phyloP scores from a whole-genome alignment of 345 rosid species.

The Nephelium lappaceum region DNA sequence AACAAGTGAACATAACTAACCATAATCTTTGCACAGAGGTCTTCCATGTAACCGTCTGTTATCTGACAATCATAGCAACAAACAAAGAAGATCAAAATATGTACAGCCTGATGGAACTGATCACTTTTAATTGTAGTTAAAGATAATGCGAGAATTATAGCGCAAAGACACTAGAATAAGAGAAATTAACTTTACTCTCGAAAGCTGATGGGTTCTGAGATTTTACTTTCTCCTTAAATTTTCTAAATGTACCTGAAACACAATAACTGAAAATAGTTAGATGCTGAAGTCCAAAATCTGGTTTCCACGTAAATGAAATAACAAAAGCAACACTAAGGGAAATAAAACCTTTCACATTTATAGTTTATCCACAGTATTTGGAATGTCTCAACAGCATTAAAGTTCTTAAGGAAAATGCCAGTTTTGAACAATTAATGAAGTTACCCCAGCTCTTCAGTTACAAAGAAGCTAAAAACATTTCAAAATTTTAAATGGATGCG shows the following conservation, averaged over 20 bases:
- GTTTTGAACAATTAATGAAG: background rate
- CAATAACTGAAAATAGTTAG: background rate
- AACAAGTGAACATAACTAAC: slow-evolving; percentile 37
- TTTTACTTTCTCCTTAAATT: slow-evolving; percentile 70
- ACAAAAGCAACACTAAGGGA: background rate
- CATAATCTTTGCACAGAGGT: slow-evolving; percentile 69
- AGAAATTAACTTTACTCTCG: slow-evolving; percentile 57
- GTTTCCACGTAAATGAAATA: slow-evolving; percentile 1
- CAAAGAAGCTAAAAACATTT: background rate
- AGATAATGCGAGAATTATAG: background rate
- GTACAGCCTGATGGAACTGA: background rate
- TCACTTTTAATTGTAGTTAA: background rate
- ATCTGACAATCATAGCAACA: slow-evolving; percentile 41
- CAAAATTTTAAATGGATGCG: background rate
- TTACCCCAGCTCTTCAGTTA: background rate
- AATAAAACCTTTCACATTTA: background rate
- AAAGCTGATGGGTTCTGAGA: slow-evolving; percentile 67
- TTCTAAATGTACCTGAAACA: slow-evolving; percentile 74
- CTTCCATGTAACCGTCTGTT: slow-evolving; percentile 70
- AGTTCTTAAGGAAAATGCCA: background rate
- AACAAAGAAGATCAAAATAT: background rate
- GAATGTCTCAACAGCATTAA: background rate
- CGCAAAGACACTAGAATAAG: background rate
- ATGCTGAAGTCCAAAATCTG: background rate
- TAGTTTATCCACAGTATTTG: background rate